Evolutionary conservation across 202 grass and related monocot genomes (phyloP).

Genomic region (Panicum virgatum): DNA sequence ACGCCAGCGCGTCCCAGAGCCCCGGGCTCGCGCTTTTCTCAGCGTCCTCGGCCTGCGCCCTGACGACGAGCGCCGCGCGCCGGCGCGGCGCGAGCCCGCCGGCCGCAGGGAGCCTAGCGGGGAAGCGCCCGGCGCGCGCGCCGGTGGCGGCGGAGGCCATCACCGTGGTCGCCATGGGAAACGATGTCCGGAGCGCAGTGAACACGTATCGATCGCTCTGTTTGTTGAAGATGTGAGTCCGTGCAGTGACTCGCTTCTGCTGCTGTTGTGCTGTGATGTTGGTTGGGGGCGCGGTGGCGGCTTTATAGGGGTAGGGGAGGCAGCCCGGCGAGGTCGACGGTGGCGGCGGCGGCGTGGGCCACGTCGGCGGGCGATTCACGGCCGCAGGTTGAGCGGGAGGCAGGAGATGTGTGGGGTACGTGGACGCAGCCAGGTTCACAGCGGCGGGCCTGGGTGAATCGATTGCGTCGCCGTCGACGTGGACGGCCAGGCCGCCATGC

Average conservation of each 20-base stretch:
- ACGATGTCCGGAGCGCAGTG: too few species aligned
- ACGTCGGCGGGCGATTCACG: slow-evolving; percentile 12
- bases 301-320: neutral
- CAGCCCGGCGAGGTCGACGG: neutral
- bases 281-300: neutral
- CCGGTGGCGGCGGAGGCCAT: neutral
- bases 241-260: too few species aligned
- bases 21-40: neutral
- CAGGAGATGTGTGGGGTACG: neutral
- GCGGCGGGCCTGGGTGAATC: neutral
- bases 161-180: slow-evolving; percentile 26
- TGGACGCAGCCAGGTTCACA: neutral
- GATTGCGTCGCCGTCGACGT: neutral
- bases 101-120: neutral
- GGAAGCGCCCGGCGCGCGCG: neutral
- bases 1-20: slow-evolving; percentile 45
- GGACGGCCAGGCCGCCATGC: neutral
- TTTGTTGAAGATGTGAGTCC: neutral
- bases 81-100: neutral
- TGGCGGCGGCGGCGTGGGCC: neutral
- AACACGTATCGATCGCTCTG: neutral
- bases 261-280: neutral
- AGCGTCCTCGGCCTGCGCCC: neutral
- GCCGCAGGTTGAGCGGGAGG: neutral
- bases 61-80: neutral